Percentiles rank a stretch among this genome's conserved stretches.
These are phyloP conservation scores for Golubevia sp. DNA, from an alignment of 1,284 basidiomycete species.

Conservation along the genomic window DNA sequence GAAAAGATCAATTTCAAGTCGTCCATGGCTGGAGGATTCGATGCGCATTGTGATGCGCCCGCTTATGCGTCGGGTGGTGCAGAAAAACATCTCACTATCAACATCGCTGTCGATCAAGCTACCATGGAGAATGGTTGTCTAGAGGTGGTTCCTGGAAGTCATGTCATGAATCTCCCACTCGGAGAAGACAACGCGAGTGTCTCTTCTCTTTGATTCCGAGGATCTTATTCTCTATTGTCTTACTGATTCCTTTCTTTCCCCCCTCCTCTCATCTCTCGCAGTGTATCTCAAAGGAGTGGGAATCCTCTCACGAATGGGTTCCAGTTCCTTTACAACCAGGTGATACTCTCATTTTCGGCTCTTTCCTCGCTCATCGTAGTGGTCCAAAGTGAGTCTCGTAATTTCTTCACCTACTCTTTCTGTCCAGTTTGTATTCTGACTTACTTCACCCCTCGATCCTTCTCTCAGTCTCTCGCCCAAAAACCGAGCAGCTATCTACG, in stretches of 20 bases:
- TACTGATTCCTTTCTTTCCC: too few species aligned
- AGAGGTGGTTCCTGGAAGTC: constrained; percentile 53
- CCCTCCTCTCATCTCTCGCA: too few species aligned
- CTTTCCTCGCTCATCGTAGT: constrained; percentile 56
- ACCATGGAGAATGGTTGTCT: constrained; percentile 53
- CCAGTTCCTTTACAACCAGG: constrained; percentile 53
- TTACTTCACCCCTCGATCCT: too few species aligned
- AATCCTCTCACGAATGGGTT: constrained; percentile 39
- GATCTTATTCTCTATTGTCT: too few species aligned
- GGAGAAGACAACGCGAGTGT: constrained; percentile 40
- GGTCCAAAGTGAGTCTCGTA: constrained; percentile 28
- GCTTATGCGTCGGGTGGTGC: neutral
- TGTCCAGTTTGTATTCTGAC: too few species aligned
- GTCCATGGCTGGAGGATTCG: too few species aligned
- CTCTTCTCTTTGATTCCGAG: too few species aligned
- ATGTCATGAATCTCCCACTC: constrained; percentile 37
- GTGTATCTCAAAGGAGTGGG: constrained; percentile 52
- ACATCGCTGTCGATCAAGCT: constrained; percentile 55
- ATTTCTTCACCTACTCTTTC: too few species aligned
- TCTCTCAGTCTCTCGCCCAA: constrained; percentile 17
- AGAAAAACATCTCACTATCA: constrained; percentile 30
- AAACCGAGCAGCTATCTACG: constrained; percentile 54
- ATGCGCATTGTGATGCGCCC: too few species aligned
- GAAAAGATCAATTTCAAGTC: too few species aligned
- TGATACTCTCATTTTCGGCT: constrained; percentile 50